Base-by-base conservation (phyloP, 2,329 filamentous ascomycete genomes). In the Camptophora hylomeconis region DNA sequence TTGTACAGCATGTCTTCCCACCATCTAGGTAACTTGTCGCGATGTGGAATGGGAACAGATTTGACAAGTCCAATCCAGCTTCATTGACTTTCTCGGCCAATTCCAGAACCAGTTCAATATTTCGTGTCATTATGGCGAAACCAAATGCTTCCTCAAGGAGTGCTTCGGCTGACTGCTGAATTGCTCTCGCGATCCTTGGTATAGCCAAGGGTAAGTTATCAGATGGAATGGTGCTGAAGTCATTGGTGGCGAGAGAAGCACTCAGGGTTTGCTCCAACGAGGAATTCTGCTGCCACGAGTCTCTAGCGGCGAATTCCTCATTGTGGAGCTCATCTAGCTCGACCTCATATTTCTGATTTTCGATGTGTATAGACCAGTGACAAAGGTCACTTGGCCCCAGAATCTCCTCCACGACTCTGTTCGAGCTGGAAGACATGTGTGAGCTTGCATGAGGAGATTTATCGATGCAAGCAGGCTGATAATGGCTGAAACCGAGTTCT, bases 11-110 rank as follows among this genome's bases (percentile, higher is more conserved):
- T 3, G 42, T 28, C 16, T 42, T 46, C 2, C 40, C 41, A 1
- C 56, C 56, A 27, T 56, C 49, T 3, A 60, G 31, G 27, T 52
- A 59, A 8, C 30, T 51, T 3, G 51, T 42, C 4, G 54, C 53
- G 3, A 58, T 40, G 31, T 60, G 56, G 12, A 53, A 44, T 2
- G 53, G 53, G 29, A 45, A 41, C 5, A 56, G 21, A 9, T 14
- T 17, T 5, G 16, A 28, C 7, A 33, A 36, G 40, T 36, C 48
- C 41, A 42, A 44, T 46, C 7, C 29, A 12, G 2, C 5, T 1
- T 14, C 13, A 8, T 13, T 17, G 2, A 28, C 21, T n/a, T 35
- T n/a, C 2, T 19, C 7, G 4, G 42, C 9, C 22, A 40, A 22
- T 9, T 33, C 11, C 1, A 11, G 6, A 3, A 47, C 3, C 6